These are phyloP conservation scores for Haematococcus lacustris DNA, from an alignment of 139 green algal species.

Conservation along the genomic window DNA sequence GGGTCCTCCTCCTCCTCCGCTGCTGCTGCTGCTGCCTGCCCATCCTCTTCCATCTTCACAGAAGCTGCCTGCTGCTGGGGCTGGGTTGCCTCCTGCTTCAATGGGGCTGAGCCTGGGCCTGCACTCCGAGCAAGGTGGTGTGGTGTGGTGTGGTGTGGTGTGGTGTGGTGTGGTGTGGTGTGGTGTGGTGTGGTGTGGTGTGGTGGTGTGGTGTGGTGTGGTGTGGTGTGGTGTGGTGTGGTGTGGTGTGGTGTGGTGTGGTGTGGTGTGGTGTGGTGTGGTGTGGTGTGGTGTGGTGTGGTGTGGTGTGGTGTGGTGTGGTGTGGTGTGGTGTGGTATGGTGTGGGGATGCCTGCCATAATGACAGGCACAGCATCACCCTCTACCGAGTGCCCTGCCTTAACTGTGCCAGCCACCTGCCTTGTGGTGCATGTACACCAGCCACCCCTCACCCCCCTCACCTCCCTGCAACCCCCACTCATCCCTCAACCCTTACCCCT, in stretches of 20 bases:
- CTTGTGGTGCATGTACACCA: not conserved
- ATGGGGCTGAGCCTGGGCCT: not conserved
- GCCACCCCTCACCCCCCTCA: not conserved
- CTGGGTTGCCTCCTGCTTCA: slow-evolving; percentile 6
- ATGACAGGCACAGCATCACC: not conserved
- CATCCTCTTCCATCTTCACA: slow-evolving; percentile 3
- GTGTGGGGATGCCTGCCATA: not conserved
- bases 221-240: too few species aligned
- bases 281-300: not conserved
- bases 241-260: too few species aligned
- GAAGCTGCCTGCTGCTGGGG: slow-evolving; percentile 7
- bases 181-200: too few species aligned
- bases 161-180: too few species aligned
- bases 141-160: not conserved
- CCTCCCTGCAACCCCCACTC: not conserved
- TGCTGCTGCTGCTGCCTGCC: not conserved
- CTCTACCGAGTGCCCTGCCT: not conserved
- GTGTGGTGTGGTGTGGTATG: too few species aligned
- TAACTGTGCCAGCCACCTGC: not conserved
- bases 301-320: too few species aligned
- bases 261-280: too few species aligned
- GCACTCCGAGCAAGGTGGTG: not conserved
- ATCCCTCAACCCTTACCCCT: too few species aligned
- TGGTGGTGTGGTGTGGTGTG: too few species aligned
- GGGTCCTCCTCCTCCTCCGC: slow-evolving; percentile 80